These are phyloP conservation scores for Trametes coccinea DNA, from an alignment of 768 basidiomycete species.

Conservation along the genomic window DNA sequence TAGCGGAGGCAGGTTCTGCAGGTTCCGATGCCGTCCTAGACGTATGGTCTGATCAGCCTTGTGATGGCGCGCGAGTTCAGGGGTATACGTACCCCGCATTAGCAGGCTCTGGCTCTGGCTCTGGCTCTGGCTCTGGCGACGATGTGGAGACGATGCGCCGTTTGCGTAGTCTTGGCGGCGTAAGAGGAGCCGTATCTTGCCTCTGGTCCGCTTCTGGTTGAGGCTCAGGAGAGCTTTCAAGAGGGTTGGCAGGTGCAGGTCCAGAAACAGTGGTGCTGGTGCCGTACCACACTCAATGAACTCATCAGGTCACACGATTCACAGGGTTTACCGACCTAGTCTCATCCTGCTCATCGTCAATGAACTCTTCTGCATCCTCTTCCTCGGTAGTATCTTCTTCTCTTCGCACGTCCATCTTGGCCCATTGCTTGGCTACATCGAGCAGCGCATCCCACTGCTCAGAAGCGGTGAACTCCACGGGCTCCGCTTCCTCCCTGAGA, in stretches of 20 bases:
- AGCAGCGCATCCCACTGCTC: constrained; percentile 47
- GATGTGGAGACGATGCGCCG: not conserved
- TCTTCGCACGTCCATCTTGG: constrained; percentile 38
- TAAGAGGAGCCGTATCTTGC: not conserved
- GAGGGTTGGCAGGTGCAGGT: not conserved
- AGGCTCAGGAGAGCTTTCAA: constrained; percentile 16
- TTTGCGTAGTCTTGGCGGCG: not conserved
- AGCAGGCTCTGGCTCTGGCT: not conserved
- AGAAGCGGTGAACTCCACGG: constrained; percentile 40
- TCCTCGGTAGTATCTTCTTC: constrained; percentile 45
- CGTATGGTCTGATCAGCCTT: not conserved
- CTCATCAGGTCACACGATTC: no score
- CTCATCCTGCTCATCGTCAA: constrained; percentile 25
- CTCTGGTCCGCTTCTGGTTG: not conserved
- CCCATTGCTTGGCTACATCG: constrained; percentile 41
- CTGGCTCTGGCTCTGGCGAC: not conserved
- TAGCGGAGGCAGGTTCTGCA: not conserved
- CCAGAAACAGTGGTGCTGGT: constrained; percentile 4
- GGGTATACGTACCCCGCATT: not conserved
- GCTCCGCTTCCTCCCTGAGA: constrained; percentile 36
- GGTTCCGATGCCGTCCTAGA: not conserved
- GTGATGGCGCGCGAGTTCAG: no score
- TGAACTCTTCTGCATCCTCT: constrained; percentile 43
- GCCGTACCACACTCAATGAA: no score
- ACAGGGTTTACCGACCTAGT: not conserved